phyloP scores from a whole-genome alignment of 2,329 filamentous ascomycete species.

The Aureobasidium namibiae region DNA sequence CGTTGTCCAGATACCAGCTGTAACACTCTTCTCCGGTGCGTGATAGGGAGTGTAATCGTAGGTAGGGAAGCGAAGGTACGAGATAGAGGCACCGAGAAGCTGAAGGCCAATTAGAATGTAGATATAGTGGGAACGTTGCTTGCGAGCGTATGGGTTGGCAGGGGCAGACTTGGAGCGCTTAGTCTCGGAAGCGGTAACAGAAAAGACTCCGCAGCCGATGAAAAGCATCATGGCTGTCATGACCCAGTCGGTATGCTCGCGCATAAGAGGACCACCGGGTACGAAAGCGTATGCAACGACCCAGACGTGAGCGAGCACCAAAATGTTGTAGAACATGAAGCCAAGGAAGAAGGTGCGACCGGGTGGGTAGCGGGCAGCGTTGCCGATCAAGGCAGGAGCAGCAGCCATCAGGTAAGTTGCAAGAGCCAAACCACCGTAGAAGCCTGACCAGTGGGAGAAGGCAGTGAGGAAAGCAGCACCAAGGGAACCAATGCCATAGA shows the following conservation, averaged over 20 bases:
- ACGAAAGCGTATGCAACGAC: constrained; percentile 98
- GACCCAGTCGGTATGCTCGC: constrained; percentile 93
- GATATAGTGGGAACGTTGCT: constrained; percentile 58
- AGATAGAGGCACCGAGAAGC: constrained; percentile 67
- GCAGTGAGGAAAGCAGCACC: constrained; percentile 72
- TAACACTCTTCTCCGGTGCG: constrained; percentile 75
- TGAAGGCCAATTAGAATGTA: constrained; percentile 70
- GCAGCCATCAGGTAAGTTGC: constrained; percentile 76
- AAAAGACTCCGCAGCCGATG: constrained; percentile 79
- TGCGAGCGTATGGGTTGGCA: constrained; percentile 39
- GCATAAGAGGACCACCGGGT: constrained; percentile 81
- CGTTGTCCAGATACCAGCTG: constrained; percentile 96
- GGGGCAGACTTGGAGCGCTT: constrained; percentile 31
- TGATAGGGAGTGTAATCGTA: constrained; percentile 92
- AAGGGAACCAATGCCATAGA: constrained; percentile 67
- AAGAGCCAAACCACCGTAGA: constrained; percentile 69
- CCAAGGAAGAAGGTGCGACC: constrained; percentile 77
- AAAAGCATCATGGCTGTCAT: constrained; percentile 79
- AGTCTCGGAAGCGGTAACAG: constrained; percentile 44
- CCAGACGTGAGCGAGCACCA: constrained; percentile 98
- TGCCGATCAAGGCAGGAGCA: constrained; percentile 64
- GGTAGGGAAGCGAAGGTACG: constrained; percentile 84
- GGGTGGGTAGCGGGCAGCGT: constrained; percentile 68
- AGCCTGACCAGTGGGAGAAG: constrained; percentile 78
- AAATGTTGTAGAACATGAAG: constrained; percentile 84